phyloP scores from a whole-genome alignment of 2,329 filamentous ascomycete species.

The Aspergillus thermomutatus region DNA sequence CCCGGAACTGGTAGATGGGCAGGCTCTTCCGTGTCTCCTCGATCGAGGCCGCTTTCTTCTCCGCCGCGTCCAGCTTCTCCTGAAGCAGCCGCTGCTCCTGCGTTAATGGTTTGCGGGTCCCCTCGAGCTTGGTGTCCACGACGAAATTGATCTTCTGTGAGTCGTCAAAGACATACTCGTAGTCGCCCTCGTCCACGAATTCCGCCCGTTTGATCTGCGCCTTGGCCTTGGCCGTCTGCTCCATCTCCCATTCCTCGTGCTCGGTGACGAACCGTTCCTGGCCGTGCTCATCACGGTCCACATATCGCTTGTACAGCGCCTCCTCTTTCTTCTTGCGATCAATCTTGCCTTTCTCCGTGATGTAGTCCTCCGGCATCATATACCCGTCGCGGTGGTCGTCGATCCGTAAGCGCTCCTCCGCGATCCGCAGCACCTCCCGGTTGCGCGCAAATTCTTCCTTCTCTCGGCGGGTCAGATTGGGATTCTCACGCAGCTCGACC shows the following conservation, averaged over 20 bases:
- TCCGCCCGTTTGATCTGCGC: conserved; percentile 75
- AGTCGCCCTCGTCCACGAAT: conserved; percentile 74
- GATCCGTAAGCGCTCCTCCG: conserved; percentile 80
- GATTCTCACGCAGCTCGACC: conserved; percentile 73
- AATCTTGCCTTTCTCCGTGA: conserved; percentile 88
- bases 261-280: conserved; percentile 89
- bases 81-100: conserved; percentile 76
- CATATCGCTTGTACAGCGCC: conserved; percentile 83
- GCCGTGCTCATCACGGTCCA: conserved; percentile 81
- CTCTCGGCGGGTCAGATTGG: conserved; percentile 71
- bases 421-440: conserved; percentile 72
- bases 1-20: conserved; percentile 83
- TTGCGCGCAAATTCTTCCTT: conserved; percentile 88
- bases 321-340: conserved; percentile 84
- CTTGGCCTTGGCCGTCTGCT: conserved; percentile 84
- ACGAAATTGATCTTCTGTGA: conserved; percentile 83
- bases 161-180: conserved; percentile 91
- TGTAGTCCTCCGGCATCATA: conserved; percentile 89
- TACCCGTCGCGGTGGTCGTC: conserved; percentile 93
- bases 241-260: conserved; percentile 92
- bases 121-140: conserved; percentile 68
- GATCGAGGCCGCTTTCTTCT: conserved; percentile 82
- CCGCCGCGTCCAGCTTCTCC: conserved; percentile 80
- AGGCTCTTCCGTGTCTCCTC: conserved; percentile 87
- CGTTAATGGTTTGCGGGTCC: conserved; percentile 67